Base-by-base conservation (phyloP, 768 basidiomycete species). In the Xanthoconium purpureum region DNA sequence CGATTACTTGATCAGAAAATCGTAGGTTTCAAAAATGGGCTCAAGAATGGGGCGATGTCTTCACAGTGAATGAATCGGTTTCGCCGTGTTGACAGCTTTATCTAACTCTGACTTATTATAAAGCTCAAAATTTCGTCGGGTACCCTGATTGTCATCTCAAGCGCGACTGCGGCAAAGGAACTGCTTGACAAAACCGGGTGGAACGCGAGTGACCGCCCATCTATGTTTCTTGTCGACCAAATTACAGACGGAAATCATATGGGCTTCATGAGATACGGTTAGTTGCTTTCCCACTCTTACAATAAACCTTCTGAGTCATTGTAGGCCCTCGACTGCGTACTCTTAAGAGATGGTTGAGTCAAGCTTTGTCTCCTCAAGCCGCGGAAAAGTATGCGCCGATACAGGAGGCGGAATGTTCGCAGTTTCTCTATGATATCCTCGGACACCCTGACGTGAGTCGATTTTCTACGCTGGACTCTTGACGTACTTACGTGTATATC, bases 121-220 rank as follows among this genome's bases (percentile, higher is more conserved):
- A 39, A 54, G 53, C 53, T 54, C 53, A 54, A 54, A 47, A 33
- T 54, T n/a, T 46, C 53, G 20, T 54, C 45, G 18, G 53, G 53
- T 29, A 54, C 53, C 11, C 39, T 54, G 46, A 40, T 54, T 5
- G 38, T 54, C 18, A 33, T 54, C 45, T 54, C 53, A 3, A 54
- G 53, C 30, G 53, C 53, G 14, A 47, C 45, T 12, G 53, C 30
- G 24, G 53, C 38, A n/a, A 54, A 54, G n/a, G 53, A 39, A 12
- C 30, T 54, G 15, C 29, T 54, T 14, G 53, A 54, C 38, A 54
- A 54, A 35, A 54, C 46, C 12, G 53, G 53, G 14, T 54, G 53
- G 53, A 54, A 54, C n/a, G 53, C 53, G 14, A 54, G 53, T 33
- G 20, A 28, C 29, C 53, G 53, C 39, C 53, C 53, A 9, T 47